Evolutionary conservation across 345 rosid genomes (phyloP).

Genomic region (Dovyalis caffra): DNA sequence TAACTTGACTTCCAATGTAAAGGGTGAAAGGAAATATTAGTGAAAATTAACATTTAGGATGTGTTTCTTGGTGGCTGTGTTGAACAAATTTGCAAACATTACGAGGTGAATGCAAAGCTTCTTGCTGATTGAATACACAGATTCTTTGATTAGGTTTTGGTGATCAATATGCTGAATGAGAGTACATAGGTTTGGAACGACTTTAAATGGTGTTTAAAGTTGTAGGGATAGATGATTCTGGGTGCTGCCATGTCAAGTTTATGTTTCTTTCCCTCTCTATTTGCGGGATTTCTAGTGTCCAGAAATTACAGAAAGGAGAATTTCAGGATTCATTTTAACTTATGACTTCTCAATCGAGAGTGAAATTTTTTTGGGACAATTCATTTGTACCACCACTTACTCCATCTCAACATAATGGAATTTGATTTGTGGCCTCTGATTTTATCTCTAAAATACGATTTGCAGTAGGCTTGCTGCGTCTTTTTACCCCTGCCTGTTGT

Average conservation of each 20-base stretch:
- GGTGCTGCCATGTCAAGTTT: neutral
- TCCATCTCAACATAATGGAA: neutral
- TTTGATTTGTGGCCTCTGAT: neutral
- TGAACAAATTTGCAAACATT: too few species aligned
- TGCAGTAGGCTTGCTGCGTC: neutral
- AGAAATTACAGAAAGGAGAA: neutral
- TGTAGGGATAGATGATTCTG: neutral
- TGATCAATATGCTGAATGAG: too few species aligned
- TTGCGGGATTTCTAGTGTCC: neutral
- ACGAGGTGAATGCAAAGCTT: too few species aligned
- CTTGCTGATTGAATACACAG: too few species aligned
- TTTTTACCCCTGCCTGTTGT: neutral
- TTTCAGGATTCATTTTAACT: neutral
- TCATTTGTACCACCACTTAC: neutral
- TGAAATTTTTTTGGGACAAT: neutral
- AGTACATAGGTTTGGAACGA: neutral
- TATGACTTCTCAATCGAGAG: neutral
- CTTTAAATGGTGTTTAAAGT: neutral
- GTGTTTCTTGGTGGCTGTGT: too few species aligned
- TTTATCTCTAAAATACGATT: neutral
- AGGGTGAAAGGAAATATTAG: too few species aligned
- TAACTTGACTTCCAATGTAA: too few species aligned
- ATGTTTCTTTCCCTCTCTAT: neutral
- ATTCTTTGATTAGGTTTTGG: too few species aligned
- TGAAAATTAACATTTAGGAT: too few species aligned